Evolutionary conservation across 345 rosid genomes (phyloP), one percentile per base, ranked within the genome.

Genomic region (Gossypium raimondii): DNA sequence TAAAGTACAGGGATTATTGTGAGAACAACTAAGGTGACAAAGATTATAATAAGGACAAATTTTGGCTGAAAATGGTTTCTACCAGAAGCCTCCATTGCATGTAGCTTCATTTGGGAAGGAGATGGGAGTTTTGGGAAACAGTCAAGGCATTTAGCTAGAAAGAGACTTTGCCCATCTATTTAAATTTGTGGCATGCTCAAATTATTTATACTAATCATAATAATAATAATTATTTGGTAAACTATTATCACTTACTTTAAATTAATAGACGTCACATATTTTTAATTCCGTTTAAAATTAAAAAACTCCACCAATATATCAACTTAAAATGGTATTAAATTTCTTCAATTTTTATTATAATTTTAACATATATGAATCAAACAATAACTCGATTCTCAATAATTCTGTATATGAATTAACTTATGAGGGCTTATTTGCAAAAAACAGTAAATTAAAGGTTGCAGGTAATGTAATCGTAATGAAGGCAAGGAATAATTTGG

Each of bases 1-100:
- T 80, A 81, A 34, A 77, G 79, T n/a, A 85, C 80, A 59, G 87
- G 86, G 73, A 84, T 67, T 58, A 84, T 29, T 41, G 81, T 55
- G 60, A 85, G 81, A 56, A 86, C 57, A 61, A 62, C 11, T 18
- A 83, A 67, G 68, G 81, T 62, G 43, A 3, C 10, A 44, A 68
- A 25, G 61, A 84, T 61, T 51, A 72, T 25, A 12, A 81, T 6
- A 2, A 84, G 41, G 41, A 70, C 79, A 70, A 83, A 25, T 72
- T 67, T 69, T 5, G 55, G 66, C 0, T 60, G 67, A 25, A 22
- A 25, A 20, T 69, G 64, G 64, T 44, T 65, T 55, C 67, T 75
- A 52, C 29, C 24, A 34, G 81, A 70, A 79, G 78, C 51, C 78
- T 84, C 85, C 84, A 79, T 47, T 34, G 76, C 41, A 24, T 61